Percentiles rank a stretch among this genome's conserved stretches.
Conservation (phyloP, 164 flowering plant species). For the Dillenia turbinata region DNA sequence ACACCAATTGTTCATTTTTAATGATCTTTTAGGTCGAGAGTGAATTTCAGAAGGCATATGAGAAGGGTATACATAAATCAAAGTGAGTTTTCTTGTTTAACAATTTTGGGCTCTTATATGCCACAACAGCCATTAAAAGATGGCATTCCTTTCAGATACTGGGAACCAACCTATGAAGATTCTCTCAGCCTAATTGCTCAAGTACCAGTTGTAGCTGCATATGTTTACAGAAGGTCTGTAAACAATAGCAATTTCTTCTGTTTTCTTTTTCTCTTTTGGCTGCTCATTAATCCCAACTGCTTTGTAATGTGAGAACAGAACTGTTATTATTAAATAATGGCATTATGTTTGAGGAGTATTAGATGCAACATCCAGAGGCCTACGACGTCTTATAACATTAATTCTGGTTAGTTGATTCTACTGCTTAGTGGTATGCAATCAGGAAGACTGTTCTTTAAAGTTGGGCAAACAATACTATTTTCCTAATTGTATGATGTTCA, state of each 20-base stretch:
- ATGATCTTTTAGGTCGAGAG: slow-evolving; percentile 69
- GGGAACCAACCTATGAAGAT: slow-evolving; percentile 98
- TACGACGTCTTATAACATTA: no score
- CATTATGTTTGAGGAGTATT: no score
- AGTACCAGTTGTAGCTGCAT: slow-evolving; percentile 82
- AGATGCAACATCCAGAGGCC: no score
- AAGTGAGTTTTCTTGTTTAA: slow-evolving; percentile 37
- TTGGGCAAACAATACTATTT: no score
- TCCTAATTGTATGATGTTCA: no score
- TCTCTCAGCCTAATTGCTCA: slow-evolving; percentile 88
- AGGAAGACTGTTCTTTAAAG: no score
- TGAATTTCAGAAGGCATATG: slow-evolving; percentile 97
- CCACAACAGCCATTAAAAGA: neutral
- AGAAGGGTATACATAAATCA: slow-evolving; percentile 83
- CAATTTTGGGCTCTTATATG: neutral
- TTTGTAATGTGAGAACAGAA: no score
- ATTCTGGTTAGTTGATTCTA: no score
- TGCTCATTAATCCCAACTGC: neutral
- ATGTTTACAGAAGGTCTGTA: slow-evolving; percentile 82
- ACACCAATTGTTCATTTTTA: neutral
- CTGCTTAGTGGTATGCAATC: no score
- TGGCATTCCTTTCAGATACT: slow-evolving; percentile 46
- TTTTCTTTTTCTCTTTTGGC: no score
- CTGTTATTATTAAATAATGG: no score
- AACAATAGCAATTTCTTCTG: neutral